Percentiles rank a stretch among this genome's conserved stretches.
Conservation (phyloP, 345 rosid genomes). For the Moringa oleifera region DNA sequence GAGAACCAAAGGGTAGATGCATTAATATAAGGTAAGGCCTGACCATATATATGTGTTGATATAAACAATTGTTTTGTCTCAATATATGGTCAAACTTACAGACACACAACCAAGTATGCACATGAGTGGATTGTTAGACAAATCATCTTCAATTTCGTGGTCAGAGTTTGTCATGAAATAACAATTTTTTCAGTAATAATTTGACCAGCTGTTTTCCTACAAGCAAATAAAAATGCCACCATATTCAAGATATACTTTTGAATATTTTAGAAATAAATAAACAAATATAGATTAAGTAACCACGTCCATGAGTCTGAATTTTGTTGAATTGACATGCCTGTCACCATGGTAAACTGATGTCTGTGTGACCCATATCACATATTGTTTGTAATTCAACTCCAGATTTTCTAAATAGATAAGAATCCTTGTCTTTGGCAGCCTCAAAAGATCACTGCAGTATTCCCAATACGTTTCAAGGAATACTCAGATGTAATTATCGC, state of each 20-base stretch:
- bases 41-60: no score
- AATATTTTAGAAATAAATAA: background rate
- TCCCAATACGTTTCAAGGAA: slow-evolving; percentile 87
- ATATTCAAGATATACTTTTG: no score
- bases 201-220: background rate
- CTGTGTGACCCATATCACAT: background rate
- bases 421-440: slow-evolving; percentile 33
- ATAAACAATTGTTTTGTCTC: no score
- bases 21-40: no score
- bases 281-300: background rate
- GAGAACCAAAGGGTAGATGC: no score
- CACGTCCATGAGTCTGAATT: background rate
- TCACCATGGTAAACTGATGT: background rate
- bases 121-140: no score
- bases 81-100: no score
- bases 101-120: no score
- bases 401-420: background rate
- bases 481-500: slow-evolving; percentile 73
- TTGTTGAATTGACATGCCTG: background rate
- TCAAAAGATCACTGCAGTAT: slow-evolving; percentile 56
- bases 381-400: slow-evolving; percentile 2
- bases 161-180: no score
- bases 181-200: no score
- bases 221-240: background rate
- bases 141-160: no score